Base-by-base conservation (phyloP, 306 rosid genomes). In the Astragalus glycyphyllos region DNA sequence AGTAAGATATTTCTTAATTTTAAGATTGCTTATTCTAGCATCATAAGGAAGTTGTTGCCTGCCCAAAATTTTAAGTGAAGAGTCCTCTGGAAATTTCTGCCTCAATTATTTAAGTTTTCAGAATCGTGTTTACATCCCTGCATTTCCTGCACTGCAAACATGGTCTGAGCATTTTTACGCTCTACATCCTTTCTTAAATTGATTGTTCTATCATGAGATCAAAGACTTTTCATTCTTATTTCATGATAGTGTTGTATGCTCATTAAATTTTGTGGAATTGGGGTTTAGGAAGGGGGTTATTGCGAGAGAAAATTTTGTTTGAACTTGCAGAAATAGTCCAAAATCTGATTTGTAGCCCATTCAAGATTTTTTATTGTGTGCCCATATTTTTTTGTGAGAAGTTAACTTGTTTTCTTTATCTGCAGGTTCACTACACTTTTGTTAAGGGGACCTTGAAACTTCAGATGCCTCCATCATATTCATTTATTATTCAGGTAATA, bases 401-500 rank as follows among this genome's bases (percentile, higher is more conserved):
- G 68, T 48, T 29, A 20, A 65, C 37, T 16, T 35, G 1, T 69
- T 58, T 55, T 34, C 26, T 65, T 64, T 23, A 56, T 56, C 49
- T 71, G 55, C 81, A 90, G 98, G 92, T 89, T 70, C 88, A 73
- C 70, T 90, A 90, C 76, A 94, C 97, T 60, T 90, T 90, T 49
- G 79, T 80, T 47, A 90, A 87, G 77, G 96, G 98, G 46, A 81
- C 73, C 74, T 65, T 86, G 82, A 81, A 84, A 76, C 86, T 94
- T 82, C 86, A 84, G 75, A 86, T 81, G 96, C 98, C 95, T 17
- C 88, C 97, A 11, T 58, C 80, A 15, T 91, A 89, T 76, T 89
- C 98, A 15, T 79, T 84, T 41, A 87, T 87, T 69, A 94, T 94
- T 79, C 98, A 94, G 97, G 98, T 94, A 87, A 45, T 47, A 17